Evolutionary conservation across 306 rosid species (phyloP).

Genomic region (Albizia julibrissin): DNA sequence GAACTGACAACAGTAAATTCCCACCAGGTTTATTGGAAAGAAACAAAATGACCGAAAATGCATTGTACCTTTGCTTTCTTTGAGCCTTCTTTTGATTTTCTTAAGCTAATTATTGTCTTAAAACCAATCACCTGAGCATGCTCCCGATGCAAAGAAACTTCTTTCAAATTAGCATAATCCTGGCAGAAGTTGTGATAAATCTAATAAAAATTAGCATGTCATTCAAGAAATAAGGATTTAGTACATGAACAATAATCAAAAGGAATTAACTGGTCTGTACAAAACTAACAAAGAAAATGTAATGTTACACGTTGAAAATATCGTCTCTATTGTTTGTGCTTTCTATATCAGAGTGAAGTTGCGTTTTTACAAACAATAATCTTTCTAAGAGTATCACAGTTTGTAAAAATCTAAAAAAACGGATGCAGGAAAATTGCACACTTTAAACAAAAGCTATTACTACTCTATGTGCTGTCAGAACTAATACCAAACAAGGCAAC

Average conservation of each 20-base stretch:
- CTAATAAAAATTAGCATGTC: conserved; percentile 35
- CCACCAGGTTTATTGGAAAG: background rate
- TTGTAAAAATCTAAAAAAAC: conserved; percentile 9
- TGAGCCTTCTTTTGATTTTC: conserved; percentile 61
- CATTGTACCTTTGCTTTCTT: conserved; percentile 70
- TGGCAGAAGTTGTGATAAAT: conserved; percentile 31
- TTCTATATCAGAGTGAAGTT: background rate
- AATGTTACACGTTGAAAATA: background rate
- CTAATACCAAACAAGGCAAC: background rate
- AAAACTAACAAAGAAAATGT: conserved; percentile 17
- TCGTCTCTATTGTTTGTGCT: background rate
- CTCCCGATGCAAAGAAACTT: conserved; percentile 37
- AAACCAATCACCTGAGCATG: conserved; percentile 95
- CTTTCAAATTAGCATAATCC: conserved; percentile 49
- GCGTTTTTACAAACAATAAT: background rate
- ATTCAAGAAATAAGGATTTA: conserved; percentile 27
- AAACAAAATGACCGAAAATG: conserved; percentile 23
- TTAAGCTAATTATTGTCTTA: conserved; percentile 62
- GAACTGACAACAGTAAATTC: background rate
- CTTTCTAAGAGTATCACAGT: background rate
- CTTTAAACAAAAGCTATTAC: conserved; percentile 11
- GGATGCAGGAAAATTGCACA: conserved; percentile 16
- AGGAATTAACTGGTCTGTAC: background rate
- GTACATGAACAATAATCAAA: background rate
- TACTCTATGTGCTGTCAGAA: conserved; percentile 1